Base-by-base conservation (phyloP, 2,329 filamentous ascomycete genomes). In the Chrysoporthe cubensis region DNA sequence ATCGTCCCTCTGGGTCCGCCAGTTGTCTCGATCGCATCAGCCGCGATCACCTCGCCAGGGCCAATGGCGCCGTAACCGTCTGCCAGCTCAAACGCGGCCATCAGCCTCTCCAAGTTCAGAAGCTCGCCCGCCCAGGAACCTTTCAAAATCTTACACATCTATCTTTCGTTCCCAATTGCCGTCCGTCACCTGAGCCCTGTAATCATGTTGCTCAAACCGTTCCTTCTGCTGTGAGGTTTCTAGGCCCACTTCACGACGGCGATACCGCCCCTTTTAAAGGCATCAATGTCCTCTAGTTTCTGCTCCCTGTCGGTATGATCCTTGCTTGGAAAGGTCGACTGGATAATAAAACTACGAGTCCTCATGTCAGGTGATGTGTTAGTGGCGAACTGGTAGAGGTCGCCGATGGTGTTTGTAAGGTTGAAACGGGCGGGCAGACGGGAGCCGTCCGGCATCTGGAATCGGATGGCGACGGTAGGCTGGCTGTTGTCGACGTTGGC, bases 291-390 rank as follows among this genome's bases (percentile, higher is more conserved):
- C 6, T 86, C 85, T 40, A 91, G 76, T 1, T 85, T 82, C 62
- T 86, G 73, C 9, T 76, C 78, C 78, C 89, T 90, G 74, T 96
- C 91, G 1, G 85, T 89, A 71, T 95, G 86, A 65, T 95, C 91
- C 80, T 93, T 94, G 75, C 88, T 93, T 4, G 92, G 92, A 78
- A 96, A 96, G 0, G 92, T 95, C 0, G 92, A 96, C 71, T 90
- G 91, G 56, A 96, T 81, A 2, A 92, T 90, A 84, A 91, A 96
- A 4, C 84, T 73, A n/a, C 92, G 85, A 50, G 79, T 75, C 42
- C 81, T 80, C 62, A 86, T 85, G 7, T 84, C 84, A 0, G 88
- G 77, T 37, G 86, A 89, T 0, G 91, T 85, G n/a, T 85, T 83
- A 68, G 87, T 81, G 69, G 95, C 87, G 73, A 95, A 95, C 9